These are phyloP conservation scores for Aspergillus sclerotioniger DNA, from an alignment of 495 filamentous ascomycete species.

Conservation along the genomic window DNA sequence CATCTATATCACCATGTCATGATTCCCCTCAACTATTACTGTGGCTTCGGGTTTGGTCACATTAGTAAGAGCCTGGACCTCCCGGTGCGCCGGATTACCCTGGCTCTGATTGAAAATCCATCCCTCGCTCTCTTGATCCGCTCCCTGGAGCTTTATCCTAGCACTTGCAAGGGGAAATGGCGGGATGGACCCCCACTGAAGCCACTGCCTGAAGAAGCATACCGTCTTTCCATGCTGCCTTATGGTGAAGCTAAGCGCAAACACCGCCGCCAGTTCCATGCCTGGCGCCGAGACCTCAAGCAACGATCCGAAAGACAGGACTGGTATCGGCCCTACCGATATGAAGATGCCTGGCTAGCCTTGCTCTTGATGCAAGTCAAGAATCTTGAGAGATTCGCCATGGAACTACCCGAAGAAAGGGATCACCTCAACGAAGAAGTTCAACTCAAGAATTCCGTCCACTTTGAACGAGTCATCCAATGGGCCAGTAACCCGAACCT, in stretches of 20 bases:
- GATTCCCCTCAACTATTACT: background rate
- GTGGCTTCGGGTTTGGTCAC: background rate
- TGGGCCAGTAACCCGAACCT: background rate
- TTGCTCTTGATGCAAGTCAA: background rate
- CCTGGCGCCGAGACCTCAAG: background rate
- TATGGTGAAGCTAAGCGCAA: background rate
- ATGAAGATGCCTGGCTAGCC: slow-evolving; percentile 1
- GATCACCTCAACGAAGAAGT: too few relatives aligned
- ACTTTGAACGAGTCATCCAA: background rate
- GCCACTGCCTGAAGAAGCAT: background rate
- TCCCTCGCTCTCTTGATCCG: background rate
- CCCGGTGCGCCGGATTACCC: background rate
- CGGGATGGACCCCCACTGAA: background rate
- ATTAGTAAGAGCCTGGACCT: background rate
- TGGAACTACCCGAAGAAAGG: background rate
- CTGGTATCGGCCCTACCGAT: background rate
- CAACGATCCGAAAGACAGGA: background rate
- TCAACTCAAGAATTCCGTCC: background rate
- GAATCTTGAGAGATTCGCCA: background rate
- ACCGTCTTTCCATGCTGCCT: background rate
- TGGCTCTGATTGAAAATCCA: background rate
- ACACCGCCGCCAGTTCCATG: background rate
- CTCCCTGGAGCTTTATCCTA: background rate
- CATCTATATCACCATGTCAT: background rate
- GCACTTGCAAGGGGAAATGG: background rate